These are phyloP conservation scores for Aspergillus udagawae DNA, from an alignment of 2,329 filamentous ascomycete species.

Conservation along the genomic window DNA sequence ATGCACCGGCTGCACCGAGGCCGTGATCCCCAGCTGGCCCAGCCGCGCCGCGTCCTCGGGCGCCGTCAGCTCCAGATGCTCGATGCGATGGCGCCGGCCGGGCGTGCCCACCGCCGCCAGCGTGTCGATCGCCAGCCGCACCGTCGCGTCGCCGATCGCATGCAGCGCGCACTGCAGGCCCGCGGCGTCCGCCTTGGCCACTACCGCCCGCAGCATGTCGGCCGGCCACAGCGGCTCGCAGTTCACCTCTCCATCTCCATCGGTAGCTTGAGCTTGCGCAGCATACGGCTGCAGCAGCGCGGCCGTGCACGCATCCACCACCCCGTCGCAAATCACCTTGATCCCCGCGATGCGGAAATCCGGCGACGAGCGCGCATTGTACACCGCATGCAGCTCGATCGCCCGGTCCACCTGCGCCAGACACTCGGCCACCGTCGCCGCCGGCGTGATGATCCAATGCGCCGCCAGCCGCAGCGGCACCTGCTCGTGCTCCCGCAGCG, in stretches of 20 bases:
- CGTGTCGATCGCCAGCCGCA: constrained; percentile 44
- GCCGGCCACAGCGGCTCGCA: constrained; percentile 44
- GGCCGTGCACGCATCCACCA: constrained; percentile 44
- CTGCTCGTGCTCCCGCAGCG: constrained; percentile 26
- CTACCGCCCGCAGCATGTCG: constrained; percentile 38
- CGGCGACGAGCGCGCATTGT: constrained; percentile 38
- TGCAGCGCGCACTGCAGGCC: constrained; percentile 49
- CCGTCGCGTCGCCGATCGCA: constrained; percentile 48
- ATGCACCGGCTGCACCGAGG: constrained; percentile 38
- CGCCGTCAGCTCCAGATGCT: constrained; percentile 49
- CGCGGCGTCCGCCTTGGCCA: constrained; percentile 40
- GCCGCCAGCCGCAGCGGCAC: constrained; percentile 42
- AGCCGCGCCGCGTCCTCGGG: constrained; percentile 44
- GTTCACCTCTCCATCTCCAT: no score
- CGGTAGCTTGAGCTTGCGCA: no score
- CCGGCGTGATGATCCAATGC: constrained; percentile 47
- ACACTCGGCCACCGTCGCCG: constrained; percentile 33
- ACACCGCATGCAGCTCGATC: constrained; percentile 37
- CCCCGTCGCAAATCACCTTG: constrained; percentile 49
- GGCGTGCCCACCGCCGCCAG: constrained; percentile 23
- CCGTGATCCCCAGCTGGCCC: constrained; percentile 41
- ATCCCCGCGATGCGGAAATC: constrained; percentile 46
- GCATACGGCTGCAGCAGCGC: constrained; percentile 29
- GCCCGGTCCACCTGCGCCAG: constrained; percentile 45
- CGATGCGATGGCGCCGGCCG: constrained; percentile 46